Base-by-base conservation (phyloP, 345 rosid genomes). In the Salix dunnii region DNA sequence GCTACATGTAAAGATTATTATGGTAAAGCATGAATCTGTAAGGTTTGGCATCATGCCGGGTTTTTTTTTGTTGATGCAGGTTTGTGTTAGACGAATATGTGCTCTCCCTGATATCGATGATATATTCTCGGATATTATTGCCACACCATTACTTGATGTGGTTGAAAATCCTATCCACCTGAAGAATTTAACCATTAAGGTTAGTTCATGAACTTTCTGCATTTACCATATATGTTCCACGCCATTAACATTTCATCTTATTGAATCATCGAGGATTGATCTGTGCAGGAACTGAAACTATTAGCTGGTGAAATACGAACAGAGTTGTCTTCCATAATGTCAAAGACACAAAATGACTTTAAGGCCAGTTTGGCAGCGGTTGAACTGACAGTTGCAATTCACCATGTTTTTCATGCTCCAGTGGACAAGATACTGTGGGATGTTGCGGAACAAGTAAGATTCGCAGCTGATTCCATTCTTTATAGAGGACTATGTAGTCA, bases 401-500 rank as follows among this genome's bases (percentile, higher is more conserved):
- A 94, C 80, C 87, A 91, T 70, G 91, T 94, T 71, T 94, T 94
- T 61, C 91, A 89, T 84, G 92, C 97, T 64, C 98, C 97, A 0
- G 84, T 83, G 38, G 98, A 94, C 84, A 94, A 89, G 83, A 90
- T 94, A 74, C 40, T 92, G 77, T 94, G 98, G 98, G 98, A 92
- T 88, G 87, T 84, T 58, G 95, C 90, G 12, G 94, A 94, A 79
- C 94, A 94, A 79, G 98, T 90, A 87, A 84, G 85, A 63, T 63
- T 17, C 0, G 46, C 30, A 23, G 46, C 73, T 18, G 14, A 53
- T 33, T 46, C 33, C 30, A 16, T 67, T 72, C 1, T 43, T 12
- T 43, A 36, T 66, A 55, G 76, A 20, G 51, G 53, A 48, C 35
- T 38, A 9, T 35, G 49, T 27, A 33, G 21, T 36, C 74, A 23